A percentile compares a stretch with the other conserved stretches of the same genome.
Conservation (phyloP, 1,284 basidiomycete genomes). For the Lentinus polychrous region DNA sequence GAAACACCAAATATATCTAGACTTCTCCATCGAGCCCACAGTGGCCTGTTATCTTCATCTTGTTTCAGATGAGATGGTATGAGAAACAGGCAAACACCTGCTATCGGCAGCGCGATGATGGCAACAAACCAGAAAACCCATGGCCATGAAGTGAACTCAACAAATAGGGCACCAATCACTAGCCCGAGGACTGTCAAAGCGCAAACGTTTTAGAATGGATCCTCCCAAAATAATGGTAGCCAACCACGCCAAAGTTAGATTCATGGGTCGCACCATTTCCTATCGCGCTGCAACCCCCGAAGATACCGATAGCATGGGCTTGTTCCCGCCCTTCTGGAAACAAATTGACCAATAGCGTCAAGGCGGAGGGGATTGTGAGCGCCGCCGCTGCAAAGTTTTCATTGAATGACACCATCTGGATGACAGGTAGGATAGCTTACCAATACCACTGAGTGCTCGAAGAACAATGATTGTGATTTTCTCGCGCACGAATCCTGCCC, state of each 20-base stretch:
- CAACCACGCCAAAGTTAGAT: not conserved
- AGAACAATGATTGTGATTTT: slow-evolving; percentile 37
- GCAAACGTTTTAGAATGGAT: not conserved
- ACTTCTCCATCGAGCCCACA: slow-evolving; percentile 23
- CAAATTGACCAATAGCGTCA: slow-evolving; percentile 37
- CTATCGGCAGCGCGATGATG: slow-evolving; percentile 30
- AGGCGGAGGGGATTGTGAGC: slow-evolving; percentile 41
- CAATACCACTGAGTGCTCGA: slow-evolving; percentile 35
- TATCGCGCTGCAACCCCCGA: slow-evolving; percentile 38
- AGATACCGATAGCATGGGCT: slow-evolving; percentile 37
- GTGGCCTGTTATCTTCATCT: slow-evolving; percentile 14
- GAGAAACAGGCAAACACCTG: slow-evolving; percentile 27
- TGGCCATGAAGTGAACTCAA: slow-evolving; percentile 33
- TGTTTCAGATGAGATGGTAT: slow-evolving; percentile 19
- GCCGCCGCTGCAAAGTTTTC: slow-evolving; percentile 26
- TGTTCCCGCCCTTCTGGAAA: slow-evolving; percentile 39
- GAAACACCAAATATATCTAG: slow-evolving; percentile 35
- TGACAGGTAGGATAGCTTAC: slow-evolving; percentile 16
- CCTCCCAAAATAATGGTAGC: not conserved
- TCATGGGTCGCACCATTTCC: slow-evolving; percentile 32
- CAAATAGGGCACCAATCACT: slow-evolving; percentile 37
- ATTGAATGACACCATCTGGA: not conserved
- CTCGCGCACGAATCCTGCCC: slow-evolving; percentile 34
- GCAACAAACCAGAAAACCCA: slow-evolving; percentile 43
- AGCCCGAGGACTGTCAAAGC: slow-evolving; percentile 30